Percentiles rank a stretch among this genome's conserved stretches.
phyloP scores from a whole-genome alignment of 1,139 yeast genomes.

The Zygoascus meyerae region DNA sequence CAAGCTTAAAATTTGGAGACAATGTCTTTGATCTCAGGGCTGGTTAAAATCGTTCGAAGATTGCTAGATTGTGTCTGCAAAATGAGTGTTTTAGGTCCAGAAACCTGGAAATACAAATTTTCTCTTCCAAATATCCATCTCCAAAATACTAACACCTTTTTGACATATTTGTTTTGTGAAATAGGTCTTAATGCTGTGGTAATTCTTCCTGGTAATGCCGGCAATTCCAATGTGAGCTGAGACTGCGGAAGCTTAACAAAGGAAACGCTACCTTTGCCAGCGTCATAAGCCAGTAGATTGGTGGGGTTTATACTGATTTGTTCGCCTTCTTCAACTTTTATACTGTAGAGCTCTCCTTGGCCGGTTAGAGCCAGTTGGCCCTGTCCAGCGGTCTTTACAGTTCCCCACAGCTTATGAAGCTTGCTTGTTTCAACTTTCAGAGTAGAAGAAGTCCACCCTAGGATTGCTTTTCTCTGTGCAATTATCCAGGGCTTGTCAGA shows the following conservation, averaged over 20 bases:
- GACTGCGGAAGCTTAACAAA: conserved; percentile 20
- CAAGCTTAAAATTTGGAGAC: neutral
- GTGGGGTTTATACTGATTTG: conserved; percentile 29
- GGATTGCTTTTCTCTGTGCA: conserved; percentile 30
- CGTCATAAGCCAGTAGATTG: conserved; percentile 31
- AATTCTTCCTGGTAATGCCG: conserved; percentile 14
- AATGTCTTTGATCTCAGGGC: conserved; percentile 4
- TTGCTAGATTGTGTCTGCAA: conserved; percentile 2
- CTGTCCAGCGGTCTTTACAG: conserved; percentile 26
- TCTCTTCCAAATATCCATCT: conserved; percentile 9
- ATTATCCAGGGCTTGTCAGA: conserved; percentile 30
- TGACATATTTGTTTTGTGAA: conserved; percentile 11
- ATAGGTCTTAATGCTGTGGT: neutral
- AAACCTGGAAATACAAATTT: conserved; percentile 6
- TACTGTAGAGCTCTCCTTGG: conserved; percentile 32
- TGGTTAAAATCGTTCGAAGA: conserved; percentile 5
- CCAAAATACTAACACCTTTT: neutral
- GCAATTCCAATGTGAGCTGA: conserved; percentile 18
- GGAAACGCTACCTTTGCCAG: conserved; percentile 9
- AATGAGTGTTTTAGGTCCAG: conserved; percentile 7
- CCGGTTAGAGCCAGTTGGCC: conserved; percentile 34
- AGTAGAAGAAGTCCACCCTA: conserved; percentile 29
- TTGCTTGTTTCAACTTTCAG: conserved; percentile 11
- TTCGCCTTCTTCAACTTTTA: conserved; percentile 29
- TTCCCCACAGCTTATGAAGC: conserved; percentile 27